phyloP scores from a whole-genome alignment of 2,329 filamentous ascomycete species.

The Cladosporium sp. region DNA sequence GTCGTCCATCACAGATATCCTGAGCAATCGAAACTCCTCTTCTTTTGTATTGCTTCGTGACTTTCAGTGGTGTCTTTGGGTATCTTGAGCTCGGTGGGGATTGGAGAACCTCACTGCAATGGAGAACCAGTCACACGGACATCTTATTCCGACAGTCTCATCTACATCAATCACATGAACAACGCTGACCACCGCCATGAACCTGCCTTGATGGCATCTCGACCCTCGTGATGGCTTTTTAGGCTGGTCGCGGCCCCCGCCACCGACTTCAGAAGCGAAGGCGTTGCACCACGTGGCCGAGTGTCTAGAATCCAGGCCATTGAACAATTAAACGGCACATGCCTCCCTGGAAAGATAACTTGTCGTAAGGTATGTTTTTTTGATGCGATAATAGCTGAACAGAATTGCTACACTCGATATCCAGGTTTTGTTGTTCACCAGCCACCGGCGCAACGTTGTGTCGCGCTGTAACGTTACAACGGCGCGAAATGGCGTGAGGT shows the following conservation, averaged over 20 bases:
- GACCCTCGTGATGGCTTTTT: not conserved
- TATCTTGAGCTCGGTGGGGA: not conserved
- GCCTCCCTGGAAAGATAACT: too few species aligned
- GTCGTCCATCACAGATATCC: not conserved
- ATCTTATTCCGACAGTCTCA: not conserved
- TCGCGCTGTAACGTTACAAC: too few species aligned
- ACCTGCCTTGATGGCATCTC: not conserved
- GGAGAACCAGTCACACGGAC: not conserved
- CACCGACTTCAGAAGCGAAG: not conserved
- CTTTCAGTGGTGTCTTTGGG: not conserved
- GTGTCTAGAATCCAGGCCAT: not conserved
- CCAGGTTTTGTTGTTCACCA: not conserved
- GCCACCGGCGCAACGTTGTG: not conserved
- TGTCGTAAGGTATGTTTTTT: not conserved
- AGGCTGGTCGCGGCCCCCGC: not conserved
- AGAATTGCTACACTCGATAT: not conserved
- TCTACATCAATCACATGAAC: not conserved
- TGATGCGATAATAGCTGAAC: not conserved
- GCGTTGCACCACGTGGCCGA: not conserved
- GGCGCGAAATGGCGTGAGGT: not conserved
- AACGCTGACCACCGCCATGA: not conserved
- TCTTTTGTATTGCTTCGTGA: too few species aligned
- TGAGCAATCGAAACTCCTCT: too few species aligned
- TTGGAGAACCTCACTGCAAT: not conserved
- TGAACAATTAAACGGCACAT: too few species aligned